A percentile compares a stretch with the other conserved stretches of the same genome.
Conservation (phyloP, 495 filamentous ascomycete genomes). For the Lichina pygmaea region DNA sequence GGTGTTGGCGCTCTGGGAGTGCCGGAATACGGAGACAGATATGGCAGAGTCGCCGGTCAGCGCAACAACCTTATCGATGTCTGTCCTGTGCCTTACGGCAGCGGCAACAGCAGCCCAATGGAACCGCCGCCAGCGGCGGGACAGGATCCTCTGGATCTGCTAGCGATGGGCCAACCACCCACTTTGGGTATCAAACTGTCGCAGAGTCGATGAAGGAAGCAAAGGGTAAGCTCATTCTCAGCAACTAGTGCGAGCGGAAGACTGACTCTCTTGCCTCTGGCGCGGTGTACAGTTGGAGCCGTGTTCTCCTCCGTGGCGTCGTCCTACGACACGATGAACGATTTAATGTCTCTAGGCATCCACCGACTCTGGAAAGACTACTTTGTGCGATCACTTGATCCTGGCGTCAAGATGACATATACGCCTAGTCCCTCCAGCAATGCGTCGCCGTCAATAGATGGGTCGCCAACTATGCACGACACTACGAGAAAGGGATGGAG, state of each 20-base stretch:
- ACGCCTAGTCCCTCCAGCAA: constrained; percentile 1
- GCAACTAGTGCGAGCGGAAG: constrained; percentile 5
- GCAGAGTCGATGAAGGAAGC: constrained; percentile 59
- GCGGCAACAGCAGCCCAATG: constrained; percentile 15
- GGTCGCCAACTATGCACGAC: no score
- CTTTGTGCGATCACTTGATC: constrained; percentile 80
- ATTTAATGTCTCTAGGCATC: constrained; percentile 92
- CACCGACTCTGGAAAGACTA: constrained; percentile 97
- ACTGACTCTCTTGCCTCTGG: neutral
- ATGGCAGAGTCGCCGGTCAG: no score
- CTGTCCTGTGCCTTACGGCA: constrained; percentile 24
- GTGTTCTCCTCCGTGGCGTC: constrained; percentile 93
- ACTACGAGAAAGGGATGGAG: constrained; percentile 23
- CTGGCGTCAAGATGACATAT: constrained; percentile 37
- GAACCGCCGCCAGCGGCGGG: constrained; percentile 14
- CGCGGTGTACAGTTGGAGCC: constrained; percentile 29
- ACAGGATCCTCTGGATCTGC: no score
- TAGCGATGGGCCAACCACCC: constrained; percentile 27
- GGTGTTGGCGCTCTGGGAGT: no score
- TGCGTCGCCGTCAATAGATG: constrained; percentile 7
- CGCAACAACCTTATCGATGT: constrained; percentile 17
- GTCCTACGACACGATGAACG: constrained; percentile 90
- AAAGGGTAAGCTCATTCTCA: constrained; percentile 19
- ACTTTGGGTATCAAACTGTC: constrained; percentile 83
- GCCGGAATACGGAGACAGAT: no score